Percentiles rank a stretch among this genome's conserved stretches.
phyloP scores from a whole-genome alignment of 2,329 filamentous ascomycete species.

The Xylariaceae sp. region DNA sequence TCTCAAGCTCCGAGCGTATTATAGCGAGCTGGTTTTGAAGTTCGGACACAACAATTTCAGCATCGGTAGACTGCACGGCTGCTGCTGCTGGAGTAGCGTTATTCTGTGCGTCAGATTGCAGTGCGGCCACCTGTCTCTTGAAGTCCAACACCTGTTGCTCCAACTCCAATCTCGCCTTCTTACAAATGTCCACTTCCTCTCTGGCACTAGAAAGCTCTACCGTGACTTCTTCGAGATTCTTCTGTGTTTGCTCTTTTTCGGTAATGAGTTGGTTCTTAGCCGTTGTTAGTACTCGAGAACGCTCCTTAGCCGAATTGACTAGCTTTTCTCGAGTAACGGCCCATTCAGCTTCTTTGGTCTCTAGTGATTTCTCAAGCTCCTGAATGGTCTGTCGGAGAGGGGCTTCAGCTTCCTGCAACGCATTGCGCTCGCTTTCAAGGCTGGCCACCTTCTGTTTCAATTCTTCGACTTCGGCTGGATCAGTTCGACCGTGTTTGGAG shows the following conservation, averaged over 20 bases:
- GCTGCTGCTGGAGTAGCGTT: conserved; percentile 34
- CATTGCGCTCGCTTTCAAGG: conserved; percentile 60
- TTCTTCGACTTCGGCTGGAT: conserved; percentile 86
- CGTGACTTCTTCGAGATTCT: conserved; percentile 42
- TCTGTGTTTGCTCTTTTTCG: conserved; percentile 48
- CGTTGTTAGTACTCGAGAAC: conserved; percentile 48
- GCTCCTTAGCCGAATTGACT: conserved; percentile 58
- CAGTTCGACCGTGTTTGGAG: conserved; percentile 90
- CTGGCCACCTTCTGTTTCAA: conserved; percentile 71
- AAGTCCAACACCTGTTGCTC: conserved; percentile 42
- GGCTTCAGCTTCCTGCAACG: conserved; percentile 44
- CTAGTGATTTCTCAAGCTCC: conserved; percentile 46
- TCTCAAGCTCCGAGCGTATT: conserved; percentile 57
- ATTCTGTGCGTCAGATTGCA: conserved; percentile 27
- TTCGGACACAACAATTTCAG: conserved; percentile 41
- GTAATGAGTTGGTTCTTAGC: conserved; percentile 37
- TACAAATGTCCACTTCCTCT: conserved; percentile 50
- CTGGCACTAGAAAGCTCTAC: conserved; percentile 36
- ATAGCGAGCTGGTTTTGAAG: conserved; percentile 46
- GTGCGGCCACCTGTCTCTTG: conserved; percentile 32
- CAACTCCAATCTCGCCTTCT: conserved; percentile 33
- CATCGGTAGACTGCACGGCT: conserved; percentile 34
- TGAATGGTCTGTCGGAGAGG: conserved; percentile 50
- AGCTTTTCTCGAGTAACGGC: conserved; percentile 47
- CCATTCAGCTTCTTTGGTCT: conserved; percentile 52